Conservation (phyloP, 305 asterid species). For the Fraxinus latifolia region DNA sequence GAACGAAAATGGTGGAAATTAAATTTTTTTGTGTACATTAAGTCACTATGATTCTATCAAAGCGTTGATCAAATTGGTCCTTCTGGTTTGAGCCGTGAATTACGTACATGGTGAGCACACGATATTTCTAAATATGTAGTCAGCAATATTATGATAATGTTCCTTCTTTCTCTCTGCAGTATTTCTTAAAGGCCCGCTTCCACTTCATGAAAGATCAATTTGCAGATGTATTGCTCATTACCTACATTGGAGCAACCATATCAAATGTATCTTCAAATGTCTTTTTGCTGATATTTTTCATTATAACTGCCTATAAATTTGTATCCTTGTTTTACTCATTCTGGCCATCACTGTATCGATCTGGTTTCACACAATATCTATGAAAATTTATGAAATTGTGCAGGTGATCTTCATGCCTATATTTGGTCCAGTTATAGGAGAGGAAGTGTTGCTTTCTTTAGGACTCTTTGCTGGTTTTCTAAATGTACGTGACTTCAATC, state of each 20-base stretch:
- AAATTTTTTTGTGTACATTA: background rate
- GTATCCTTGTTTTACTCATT: background rate
- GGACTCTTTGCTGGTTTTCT: constrained; percentile 31
- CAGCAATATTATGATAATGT: background rate
- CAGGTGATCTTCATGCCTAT: constrained; percentile 36
- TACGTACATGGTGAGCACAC: background rate
- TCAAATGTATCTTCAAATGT: constrained; percentile 28
- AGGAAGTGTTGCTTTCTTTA: constrained; percentile 33
- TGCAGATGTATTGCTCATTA: constrained; percentile 28
- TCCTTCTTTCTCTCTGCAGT: constrained; percentile 28
- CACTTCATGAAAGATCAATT: constrained; percentile 45
- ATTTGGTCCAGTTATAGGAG: constrained; percentile 33
- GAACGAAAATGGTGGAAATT: background rate
- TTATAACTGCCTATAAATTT: background rate
- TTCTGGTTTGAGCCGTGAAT: background rate
- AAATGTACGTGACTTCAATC: constrained; percentile 23
- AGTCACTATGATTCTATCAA: background rate
- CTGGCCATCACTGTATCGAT: background rate
- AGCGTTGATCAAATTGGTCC: background rate
- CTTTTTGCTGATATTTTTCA: background rate
- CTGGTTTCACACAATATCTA: background rate
- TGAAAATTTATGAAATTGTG: background rate
- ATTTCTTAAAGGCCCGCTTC: constrained; percentile 42
- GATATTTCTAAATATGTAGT: background rate
- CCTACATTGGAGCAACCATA: constrained; percentile 33